Conservation (phyloP, 352 stramenopile species). For the Pythium sukuiense region DNA sequence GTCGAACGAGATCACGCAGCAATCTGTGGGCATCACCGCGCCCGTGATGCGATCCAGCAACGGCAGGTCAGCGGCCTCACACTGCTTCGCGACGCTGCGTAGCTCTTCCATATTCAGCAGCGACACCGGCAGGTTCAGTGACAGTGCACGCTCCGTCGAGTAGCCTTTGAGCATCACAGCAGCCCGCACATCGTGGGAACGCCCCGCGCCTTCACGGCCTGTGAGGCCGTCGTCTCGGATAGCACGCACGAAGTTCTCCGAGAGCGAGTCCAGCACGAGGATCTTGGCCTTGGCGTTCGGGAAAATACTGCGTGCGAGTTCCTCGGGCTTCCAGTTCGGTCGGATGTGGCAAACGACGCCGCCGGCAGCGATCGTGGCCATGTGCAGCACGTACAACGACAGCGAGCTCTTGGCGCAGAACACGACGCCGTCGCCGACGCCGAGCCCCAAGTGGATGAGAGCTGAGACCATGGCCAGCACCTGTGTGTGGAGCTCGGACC, state of each 20-base stretch:
- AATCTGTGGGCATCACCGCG: constrained; percentile 39
- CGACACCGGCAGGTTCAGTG: constrained; percentile 36
- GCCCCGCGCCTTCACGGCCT: neutral
- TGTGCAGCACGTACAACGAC: constrained; percentile 55
- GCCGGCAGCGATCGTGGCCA: constrained; percentile 54
- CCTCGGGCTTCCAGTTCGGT: constrained; percentile 44
- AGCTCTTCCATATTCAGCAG: constrained; percentile 54
- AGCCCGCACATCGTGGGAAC: constrained; percentile 36
- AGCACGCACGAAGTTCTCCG: constrained; percentile 44
- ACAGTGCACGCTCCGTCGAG: constrained; percentile 21
- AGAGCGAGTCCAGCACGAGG: constrained; percentile 57
- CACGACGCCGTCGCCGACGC: constrained; percentile 56
- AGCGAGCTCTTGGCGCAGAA: constrained; percentile 45
- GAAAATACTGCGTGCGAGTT: constrained; percentile 59
- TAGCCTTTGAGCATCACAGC: constrained; percentile 44
- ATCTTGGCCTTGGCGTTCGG: constrained; percentile 49
- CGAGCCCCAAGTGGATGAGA: constrained; percentile 56
- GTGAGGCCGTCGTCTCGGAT: constrained; percentile 30
- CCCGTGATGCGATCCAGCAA: constrained; percentile 29
- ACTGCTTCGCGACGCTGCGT: constrained; percentile 26
- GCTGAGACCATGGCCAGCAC: constrained; percentile 39
- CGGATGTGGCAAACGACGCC: constrained; percentile 63
- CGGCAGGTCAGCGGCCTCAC: constrained; percentile 25
- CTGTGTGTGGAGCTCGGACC: constrained; percentile 36
- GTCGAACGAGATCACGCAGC: constrained; percentile 60